Evolutionary conservation across 129 eudicot species (phyloP), one percentile per base, ranked within the genome.

Genomic region (Chrysanthemum seticuspe): DNA sequence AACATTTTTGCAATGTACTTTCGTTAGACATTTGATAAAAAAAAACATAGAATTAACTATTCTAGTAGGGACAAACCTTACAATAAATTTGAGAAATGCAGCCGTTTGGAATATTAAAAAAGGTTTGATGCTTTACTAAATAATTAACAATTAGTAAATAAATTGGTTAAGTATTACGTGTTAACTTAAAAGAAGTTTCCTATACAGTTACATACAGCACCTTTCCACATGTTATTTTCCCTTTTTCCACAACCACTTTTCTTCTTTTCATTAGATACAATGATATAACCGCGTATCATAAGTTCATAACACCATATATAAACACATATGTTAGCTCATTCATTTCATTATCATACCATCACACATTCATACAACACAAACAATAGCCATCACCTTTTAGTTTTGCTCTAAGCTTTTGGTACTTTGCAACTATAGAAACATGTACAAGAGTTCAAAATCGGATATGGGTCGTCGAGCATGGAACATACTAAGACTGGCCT

Each of bases 401-500:
- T 53, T 53, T 16, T 5, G 47, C 15, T 16, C 55, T 65, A 11
- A 10, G 19, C 54, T 45, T 63, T 66, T 66, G 57, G 10, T 40
- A 13, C 54, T 56, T 11, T 16, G 56, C 11, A 18, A 34, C 54
- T 0, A 19, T 0, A 7, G 47, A 40, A 75, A 69, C 65, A 87
- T 87, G 94, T 67, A 70, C 55, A 71, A 18, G 67, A 67, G 70
- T 29, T 60, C 76, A 53, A 81, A 83, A 63, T 68, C 82, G 5
- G 59, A 64, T 1, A 69, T 76, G 19, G 78, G 85, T 44, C 81
- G 78, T 2, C 77, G 86, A 53, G 91, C 96, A 1, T 88, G 97
- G 96, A 75, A 82, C 62, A 74, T 83, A 40, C 76, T 89, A 10
- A 82, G 95, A 5, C 21, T 92, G 25, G 88, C 96, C 56, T 72